phyloP scores from a whole-genome alignment of 768 basidiomycete species.

The Suillus placidus region DNA sequence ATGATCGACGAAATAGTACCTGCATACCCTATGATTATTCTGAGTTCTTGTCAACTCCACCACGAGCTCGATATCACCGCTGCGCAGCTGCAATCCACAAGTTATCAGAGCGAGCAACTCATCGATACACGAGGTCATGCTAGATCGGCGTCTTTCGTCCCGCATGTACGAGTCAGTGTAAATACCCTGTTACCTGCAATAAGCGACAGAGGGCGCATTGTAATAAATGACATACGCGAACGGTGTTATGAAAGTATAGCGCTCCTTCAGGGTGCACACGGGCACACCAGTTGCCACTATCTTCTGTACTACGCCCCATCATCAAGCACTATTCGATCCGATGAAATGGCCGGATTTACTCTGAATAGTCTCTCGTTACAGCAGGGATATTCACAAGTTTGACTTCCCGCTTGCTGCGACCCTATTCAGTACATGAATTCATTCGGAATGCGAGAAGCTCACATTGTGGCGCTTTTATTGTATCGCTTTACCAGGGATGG shows the following conservation, averaged over 20 bases:
- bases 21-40: not conserved
- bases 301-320: not conserved
- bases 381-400: not conserved
- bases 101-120: not conserved
- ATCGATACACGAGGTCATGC: not conserved
- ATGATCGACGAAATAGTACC: constrained; percentile 53
- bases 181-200: constrained; percentile 35
- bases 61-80: not conserved
- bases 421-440: not conserved
- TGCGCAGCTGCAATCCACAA: not conserved
- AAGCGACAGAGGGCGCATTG: not conserved
- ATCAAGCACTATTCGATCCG: not conserved
- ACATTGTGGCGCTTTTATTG: not conserved
- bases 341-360: not conserved
- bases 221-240: constrained; percentile 35
- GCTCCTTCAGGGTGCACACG: constrained; percentile 57
- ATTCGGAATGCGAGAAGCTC: not conserved
- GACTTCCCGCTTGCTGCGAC: not conserved
- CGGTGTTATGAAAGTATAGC: constrained; percentile 49
- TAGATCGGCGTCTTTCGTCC: not conserved
- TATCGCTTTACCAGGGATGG: constrained; percentile 1
- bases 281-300: constrained; percentile 37
- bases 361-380: not conserved
- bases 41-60: not conserved
- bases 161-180: constrained; percentile 52